Conservation (phyloP, 352 stramenopile species). For the Pelagophyceae sp. region DNA sequence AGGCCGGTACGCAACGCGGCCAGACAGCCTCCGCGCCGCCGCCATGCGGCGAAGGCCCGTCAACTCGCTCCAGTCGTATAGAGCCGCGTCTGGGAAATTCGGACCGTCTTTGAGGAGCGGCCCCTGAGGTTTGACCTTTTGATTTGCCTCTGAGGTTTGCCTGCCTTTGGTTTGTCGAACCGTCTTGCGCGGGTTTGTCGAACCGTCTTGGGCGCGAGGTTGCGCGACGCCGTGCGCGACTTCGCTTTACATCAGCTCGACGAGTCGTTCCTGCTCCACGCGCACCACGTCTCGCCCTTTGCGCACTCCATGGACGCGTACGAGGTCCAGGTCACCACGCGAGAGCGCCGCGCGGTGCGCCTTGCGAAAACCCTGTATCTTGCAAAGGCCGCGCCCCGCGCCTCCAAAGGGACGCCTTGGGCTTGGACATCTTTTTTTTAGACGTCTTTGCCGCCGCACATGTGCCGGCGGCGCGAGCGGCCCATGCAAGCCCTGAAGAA, state of each 20-base stretch:
- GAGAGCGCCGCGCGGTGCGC: background rate
- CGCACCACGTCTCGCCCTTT: conserved; percentile 8
- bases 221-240: background rate
- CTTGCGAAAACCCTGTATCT: too few relatives aligned
- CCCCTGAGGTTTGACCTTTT: too few relatives aligned
- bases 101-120: too few relatives aligned
- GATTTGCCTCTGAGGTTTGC: too few relatives aligned
- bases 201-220: background rate
- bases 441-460: background rate
- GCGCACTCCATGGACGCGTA: conserved; percentile 15
- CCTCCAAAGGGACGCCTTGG: too few relatives aligned
- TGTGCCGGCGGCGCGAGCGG: background rate
- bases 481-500: background rate
- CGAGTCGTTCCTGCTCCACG: conserved; percentile 3
- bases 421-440: background rate
- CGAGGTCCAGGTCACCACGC: background rate
- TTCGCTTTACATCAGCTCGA: background rate
- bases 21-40: background rate
- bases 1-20: background rate
- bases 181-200: background rate
- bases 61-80: too few relatives aligned
- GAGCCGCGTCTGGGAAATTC: too few relatives aligned
- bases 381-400: too few relatives aligned
- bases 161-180: too few relatives aligned
- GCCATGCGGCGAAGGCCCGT: too few relatives aligned